phyloP scores from a whole-genome alignment of 2,329 filamentous ascomycete genomes.

The Keithomyces neogunnii region DNA sequence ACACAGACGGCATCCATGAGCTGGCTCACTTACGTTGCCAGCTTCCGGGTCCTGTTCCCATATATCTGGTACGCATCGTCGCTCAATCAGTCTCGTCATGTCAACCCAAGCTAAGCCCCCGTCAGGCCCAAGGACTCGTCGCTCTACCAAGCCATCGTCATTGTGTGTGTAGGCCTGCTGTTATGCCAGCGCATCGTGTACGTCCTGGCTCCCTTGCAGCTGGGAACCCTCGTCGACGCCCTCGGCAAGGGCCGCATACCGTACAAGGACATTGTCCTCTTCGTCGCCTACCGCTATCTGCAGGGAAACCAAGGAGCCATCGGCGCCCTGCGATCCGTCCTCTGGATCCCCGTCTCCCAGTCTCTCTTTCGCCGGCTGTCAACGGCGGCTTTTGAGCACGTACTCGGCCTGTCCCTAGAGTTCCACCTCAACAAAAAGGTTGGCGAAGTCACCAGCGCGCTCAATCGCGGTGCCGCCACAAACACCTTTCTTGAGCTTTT shows the following conservation, averaged over 20 bases:
- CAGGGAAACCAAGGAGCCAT: slow-evolving; percentile 37
- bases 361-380: slow-evolving; percentile 33
- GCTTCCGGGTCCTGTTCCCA: slow-evolving; percentile 35
- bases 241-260: slow-evolving; percentile 32
- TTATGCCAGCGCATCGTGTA: slow-evolving; percentile 35
- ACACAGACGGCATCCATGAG: slow-evolving; percentile 25
- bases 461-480: slow-evolving; percentile 37
- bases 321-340: slow-evolving; percentile 30
- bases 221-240: slow-evolving; percentile 31
- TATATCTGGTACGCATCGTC: slow-evolving; percentile 30
- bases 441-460: slow-evolving; percentile 42
- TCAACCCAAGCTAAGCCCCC: slow-evolving; percentile 7
- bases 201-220: slow-evolving; percentile 31
- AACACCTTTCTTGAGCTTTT: slow-evolving; percentile 42
- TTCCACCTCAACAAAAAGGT: slow-evolving; percentile 43
- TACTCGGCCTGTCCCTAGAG: slow-evolving; percentile 36
- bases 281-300: slow-evolving; percentile 33
- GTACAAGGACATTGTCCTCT: slow-evolving; percentile 33
- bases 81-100: background rate
- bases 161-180: slow-evolving; percentile 32
- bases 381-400: slow-evolving; percentile 37
- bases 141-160: slow-evolving; percentile 29
- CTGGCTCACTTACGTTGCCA: slow-evolving; percentile 38
- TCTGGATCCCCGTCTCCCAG: slow-evolving; percentile 41
- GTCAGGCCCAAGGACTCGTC: slow-evolving; percentile 33